Evolutionary conservation across 129 eudicot genomes (phyloP).

Genomic region (Apium graveolens): DNA sequence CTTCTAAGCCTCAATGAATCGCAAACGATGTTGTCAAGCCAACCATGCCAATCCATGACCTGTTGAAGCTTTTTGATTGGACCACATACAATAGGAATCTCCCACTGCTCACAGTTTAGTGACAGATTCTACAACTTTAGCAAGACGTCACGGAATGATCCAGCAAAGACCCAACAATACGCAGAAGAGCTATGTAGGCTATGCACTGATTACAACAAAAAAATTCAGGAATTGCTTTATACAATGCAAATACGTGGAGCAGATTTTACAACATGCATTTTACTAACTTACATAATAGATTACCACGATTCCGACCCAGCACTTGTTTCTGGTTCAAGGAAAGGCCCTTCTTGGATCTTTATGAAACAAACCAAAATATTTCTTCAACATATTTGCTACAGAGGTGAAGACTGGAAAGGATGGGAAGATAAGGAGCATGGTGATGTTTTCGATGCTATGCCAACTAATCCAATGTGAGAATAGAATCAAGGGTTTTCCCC

Average conservation of each 20-base stretch:
- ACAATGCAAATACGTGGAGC: conserved; percentile 35
- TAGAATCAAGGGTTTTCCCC: neutral
- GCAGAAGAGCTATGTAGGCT: conserved; percentile 29
- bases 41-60: too few species aligned
- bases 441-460: conserved; percentile 26
- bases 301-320: conserved; percentile 33
- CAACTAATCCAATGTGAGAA: neutral
- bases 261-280: conserved; percentile 48
- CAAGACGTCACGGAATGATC: conserved; percentile 19
- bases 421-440: conserved; percentile 22
- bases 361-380: conserved; percentile 33
- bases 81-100: too few species aligned
- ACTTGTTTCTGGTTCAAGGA: conserved; percentile 23
- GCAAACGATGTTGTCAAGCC: too few species aligned
- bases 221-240: conserved; percentile 29
- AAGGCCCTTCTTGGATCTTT: conserved; percentile 33
- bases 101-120: conserved; percentile 25
- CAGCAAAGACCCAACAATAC: conserved; percentile 26
- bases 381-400: conserved; percentile 29
- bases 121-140: conserved; percentile 33
- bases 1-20: too few species aligned
- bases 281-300: conserved; percentile 28
- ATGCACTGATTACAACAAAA: conserved; percentile 33
- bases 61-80: too few species aligned
- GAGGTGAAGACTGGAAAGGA: neutral